Evolutionary conservation across 1,139 yeast genomes (phyloP).

Genomic region (Sugiyamaella neomexicana): DNA sequence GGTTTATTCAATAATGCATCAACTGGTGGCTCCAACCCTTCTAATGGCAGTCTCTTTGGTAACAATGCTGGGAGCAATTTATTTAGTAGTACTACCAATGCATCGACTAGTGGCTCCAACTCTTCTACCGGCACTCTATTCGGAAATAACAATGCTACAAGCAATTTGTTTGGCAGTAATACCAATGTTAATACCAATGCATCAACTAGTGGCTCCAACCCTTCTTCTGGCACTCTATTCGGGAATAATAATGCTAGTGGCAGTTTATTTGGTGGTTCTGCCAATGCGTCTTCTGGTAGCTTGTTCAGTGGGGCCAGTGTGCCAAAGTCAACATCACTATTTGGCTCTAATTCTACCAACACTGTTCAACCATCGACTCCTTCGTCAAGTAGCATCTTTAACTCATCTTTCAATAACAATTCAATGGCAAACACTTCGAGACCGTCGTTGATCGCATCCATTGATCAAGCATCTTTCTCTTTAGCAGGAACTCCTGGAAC

Average conservation of each 20-base stretch:
- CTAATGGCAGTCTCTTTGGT: neutral
- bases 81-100: neutral
- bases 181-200: neutral
- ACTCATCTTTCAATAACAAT: constrained; percentile 10
- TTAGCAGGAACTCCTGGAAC: constrained; percentile 37
- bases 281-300: constrained; percentile 31
- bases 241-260: neutral
- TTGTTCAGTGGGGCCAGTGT: constrained; percentile 25
- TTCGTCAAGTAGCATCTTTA: constrained; percentile 21
- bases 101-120: constrained; percentile 12
- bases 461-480: constrained; percentile 66
- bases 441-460: constrained; percentile 41
- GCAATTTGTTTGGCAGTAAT: neutral
- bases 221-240: neutral
- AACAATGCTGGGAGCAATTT: constrained; percentile 13
- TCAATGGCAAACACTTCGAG: constrained; percentile 7
- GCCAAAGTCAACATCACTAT: constrained; percentile 17
- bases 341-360: constrained; percentile 6
- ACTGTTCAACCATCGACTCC: constrained; percentile 12
- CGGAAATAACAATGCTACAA: constrained; percentile 10
- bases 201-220: neutral
- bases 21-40: constrained; percentile 10
- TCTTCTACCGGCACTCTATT: neutral
- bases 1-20: no score
- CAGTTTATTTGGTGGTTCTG: neutral